phyloP scores from a whole-genome alignment of 2,329 filamentous ascomycete species.

The Davidsoniella virescens region DNA sequence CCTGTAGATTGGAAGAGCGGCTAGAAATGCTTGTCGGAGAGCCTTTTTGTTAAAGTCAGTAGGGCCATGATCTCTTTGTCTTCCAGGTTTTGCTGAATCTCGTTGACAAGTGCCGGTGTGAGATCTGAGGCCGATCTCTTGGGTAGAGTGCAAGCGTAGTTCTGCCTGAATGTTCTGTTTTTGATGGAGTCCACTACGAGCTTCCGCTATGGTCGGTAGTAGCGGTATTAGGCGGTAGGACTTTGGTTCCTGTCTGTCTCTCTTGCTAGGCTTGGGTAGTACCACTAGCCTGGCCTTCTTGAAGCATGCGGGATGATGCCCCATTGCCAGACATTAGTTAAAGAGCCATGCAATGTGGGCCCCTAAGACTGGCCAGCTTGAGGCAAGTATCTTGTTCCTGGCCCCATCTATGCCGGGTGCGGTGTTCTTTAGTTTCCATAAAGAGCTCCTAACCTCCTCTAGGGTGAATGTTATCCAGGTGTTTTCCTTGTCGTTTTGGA shows the following conservation, averaged over 20 bases:
- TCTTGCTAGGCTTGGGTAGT: conserved; percentile 9
- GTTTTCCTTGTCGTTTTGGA: too few relatives aligned
- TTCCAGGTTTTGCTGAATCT: neutral
- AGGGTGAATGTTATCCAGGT: too few relatives aligned
- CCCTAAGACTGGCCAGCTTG: neutral
- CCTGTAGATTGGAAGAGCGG: too few relatives aligned
- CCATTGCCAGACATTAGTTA: neutral
- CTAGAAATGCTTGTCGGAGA: too few relatives aligned
- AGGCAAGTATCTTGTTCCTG: neutral
- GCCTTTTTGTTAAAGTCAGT: too few relatives aligned
- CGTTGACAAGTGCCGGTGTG: neutral
- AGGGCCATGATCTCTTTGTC: too few relatives aligned
- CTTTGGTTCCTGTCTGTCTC: conserved; percentile 14
- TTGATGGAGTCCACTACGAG: neutral
- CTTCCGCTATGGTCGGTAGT: conserved; percentile 17
- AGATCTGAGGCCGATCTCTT: neutral
- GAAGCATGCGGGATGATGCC: neutral
- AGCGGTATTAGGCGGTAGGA: conserved; percentile 17
- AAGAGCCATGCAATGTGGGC: conserved; percentile 15
- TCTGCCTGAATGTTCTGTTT: neutral
- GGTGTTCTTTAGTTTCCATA: too few relatives aligned
- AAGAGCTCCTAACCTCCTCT: too few relatives aligned
- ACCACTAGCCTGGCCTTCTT: neutral
- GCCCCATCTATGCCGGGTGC: too few relatives aligned
- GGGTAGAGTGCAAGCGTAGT: neutral